Conservation (phyloP, 2,329 filamentous ascomycete species). For the Hymenoscyphus infarciens region DNA sequence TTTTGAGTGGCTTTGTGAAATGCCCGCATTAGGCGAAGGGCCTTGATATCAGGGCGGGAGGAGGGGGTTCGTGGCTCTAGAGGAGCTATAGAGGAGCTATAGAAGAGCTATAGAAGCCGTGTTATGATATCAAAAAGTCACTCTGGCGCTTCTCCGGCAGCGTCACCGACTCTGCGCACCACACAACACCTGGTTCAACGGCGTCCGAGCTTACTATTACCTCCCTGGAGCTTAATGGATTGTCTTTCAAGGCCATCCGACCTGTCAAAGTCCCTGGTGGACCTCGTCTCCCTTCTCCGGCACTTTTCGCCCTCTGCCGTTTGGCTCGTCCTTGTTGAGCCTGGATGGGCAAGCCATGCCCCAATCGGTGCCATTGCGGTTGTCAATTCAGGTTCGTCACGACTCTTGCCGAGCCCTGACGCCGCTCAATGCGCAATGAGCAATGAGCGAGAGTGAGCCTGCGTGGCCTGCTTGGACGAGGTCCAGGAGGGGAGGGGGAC, state of each 20-base stretch:
- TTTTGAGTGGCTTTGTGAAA: not conserved
- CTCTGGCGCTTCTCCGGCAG: slow-evolving; percentile 1
- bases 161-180: slow-evolving; percentile 1
- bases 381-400: slow-evolving; percentile 1
- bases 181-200: slow-evolving; percentile 1
- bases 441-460: not conserved
- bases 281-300: slow-evolving; percentile 18
- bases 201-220: slow-evolving; percentile 2
- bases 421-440: not conserved
- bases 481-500: too few species aligned
- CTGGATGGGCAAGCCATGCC: slow-evolving; percentile 5
- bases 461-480: not conserved
- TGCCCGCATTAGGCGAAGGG: not conserved
- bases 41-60: not conserved
- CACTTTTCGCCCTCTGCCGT: slow-evolving; percentile 24
- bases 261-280: not conserved
- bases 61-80: not conserved
- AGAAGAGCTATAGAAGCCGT: not conserved
- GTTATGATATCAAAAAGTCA: not conserved
- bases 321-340: slow-evolving; percentile 9
- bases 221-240: slow-evolving; percentile 3
- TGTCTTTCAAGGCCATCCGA: not conserved
- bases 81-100: not conserved
- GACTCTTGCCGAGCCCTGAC: not conserved
- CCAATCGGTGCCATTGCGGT: slow-evolving; percentile 10